Evolutionary conservation across 1,284 basidiomycete species (phyloP).

Genomic region (Tilletia caries): DNA sequence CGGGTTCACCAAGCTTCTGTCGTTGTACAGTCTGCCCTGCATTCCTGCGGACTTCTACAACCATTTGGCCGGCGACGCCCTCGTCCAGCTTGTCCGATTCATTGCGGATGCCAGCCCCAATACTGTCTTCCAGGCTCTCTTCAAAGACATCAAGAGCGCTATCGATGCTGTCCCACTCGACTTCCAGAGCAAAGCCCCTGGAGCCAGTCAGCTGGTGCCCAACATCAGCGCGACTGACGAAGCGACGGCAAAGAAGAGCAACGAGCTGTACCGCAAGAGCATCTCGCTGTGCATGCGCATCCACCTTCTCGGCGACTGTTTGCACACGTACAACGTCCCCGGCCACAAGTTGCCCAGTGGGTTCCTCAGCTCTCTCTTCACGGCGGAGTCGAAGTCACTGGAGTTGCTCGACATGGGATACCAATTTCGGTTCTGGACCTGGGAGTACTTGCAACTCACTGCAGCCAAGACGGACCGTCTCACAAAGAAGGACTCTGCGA

Average conservation of each 20-base stretch:
- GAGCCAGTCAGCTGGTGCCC: conserved; percentile 8
- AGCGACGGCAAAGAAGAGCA: conserved; percentile 57
- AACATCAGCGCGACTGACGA: conserved; percentile 19
- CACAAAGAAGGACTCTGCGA: not conserved
- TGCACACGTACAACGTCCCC: conserved; percentile 78
- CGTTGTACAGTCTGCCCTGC: conserved; percentile 76
- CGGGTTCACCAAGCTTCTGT: conserved; percentile 72
- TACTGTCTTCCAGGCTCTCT: conserved; percentile 70
- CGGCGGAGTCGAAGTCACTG: not conserved
- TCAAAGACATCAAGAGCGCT: conserved; percentile 69
- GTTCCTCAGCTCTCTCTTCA: conserved; percentile 3
- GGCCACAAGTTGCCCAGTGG: conserved; percentile 68
- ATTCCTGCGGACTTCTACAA: conserved; percentile 60
- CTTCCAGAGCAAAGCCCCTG: not conserved
- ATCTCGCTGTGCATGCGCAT: conserved; percentile 74
- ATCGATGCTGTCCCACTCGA: conserved; percentile 69
- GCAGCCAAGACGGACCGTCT: conserved; percentile 19
- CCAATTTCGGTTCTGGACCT: conserved; percentile 76
- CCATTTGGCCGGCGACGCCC: not conserved
- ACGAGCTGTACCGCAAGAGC: conserved; percentile 70
- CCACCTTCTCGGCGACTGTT: conserved; percentile 81
- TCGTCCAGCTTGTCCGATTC: conserved; percentile 77
- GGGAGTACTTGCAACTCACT: conserved; percentile 80
- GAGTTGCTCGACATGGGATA: conserved; percentile 64
- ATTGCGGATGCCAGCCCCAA: conserved; percentile 81